Base-by-base conservation (phyloP, 306 rosid species). In the Corylus avellana region DNA sequence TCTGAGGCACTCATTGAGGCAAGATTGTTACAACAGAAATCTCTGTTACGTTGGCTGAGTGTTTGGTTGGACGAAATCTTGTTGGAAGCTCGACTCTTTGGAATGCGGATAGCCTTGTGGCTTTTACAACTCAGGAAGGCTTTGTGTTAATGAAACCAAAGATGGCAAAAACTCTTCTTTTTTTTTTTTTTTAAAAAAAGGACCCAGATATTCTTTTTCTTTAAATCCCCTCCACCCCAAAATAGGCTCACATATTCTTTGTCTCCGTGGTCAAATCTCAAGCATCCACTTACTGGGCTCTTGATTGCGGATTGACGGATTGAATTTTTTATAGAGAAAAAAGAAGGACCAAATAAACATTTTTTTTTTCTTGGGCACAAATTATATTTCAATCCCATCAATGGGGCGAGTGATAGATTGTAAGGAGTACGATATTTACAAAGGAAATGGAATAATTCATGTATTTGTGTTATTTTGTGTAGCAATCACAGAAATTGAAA, bases 1-100 rank as follows among this genome's bases (percentile, higher is more conserved):
- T 95, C 98, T 2, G 91, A 91, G 86, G 98, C 99, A 46, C 81
- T 95, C 56, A 89, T 93, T 7, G 94, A 91, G 81, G 94, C 92
- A 1, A 95, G 87, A 78, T 76, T 83, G 79, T 83, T 75, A 9
- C 90, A 86, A 72, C 87, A 83, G 80, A 91, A 88, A 73, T 91
- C 97, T 66, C 63, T 93, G 37, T 58, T 87, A 29, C 46, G 53
- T 70, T 83, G 92, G 92, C 61, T 93, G 74, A 87, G 66, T 70
- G 83, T 86, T 20, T 82, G 85, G 83, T 77, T 90, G 79, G 97
- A 93, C 2, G 85, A 77, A 81, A 78, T 91, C 50, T 42, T 77
- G 73, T 85, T 95, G 85, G 98, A 89, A 83, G 87, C 85, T 79
- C 88, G 97, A 73, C 86, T 95, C 48, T 88, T 89, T 70, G 89